Conservation (phyloP, 139 green algal genomes). For the Auxenochlorella pyrenoidosa region DNA sequence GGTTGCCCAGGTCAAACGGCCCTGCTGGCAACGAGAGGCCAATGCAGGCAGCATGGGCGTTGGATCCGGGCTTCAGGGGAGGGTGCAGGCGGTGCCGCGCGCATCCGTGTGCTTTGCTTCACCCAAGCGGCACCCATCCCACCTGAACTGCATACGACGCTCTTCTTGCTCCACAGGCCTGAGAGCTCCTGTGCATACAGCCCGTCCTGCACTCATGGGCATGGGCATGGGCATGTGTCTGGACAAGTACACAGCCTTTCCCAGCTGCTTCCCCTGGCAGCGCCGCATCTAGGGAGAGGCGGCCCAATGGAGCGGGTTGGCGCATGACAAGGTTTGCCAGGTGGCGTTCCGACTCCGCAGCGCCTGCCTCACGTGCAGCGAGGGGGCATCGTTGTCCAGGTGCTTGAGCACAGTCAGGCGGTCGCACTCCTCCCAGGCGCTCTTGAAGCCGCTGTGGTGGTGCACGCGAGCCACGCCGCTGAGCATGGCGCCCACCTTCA, state of each 20-base stretch:
- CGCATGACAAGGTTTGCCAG: too few relatives aligned
- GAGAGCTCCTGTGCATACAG: conserved; percentile 41
- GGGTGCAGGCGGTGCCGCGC: too few relatives aligned
- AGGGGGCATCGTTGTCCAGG: conserved; percentile 48
- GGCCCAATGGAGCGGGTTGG: too few relatives aligned
- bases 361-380: conserved; percentile 21
- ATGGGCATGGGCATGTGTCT: too few relatives aligned
- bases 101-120: too few relatives aligned
- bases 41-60: not conserved
- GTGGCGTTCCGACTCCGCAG: too few relatives aligned
- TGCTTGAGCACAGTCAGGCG: conserved; percentile 45
- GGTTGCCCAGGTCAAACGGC: conserved; percentile 14
- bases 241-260: too few relatives aligned
- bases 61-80: too few relatives aligned
- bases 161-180: conserved; percentile 41
- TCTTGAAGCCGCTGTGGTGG: conserved; percentile 52
- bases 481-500: conserved; percentile 19
- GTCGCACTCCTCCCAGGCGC: conserved; percentile 48
- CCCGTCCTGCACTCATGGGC: conserved; percentile 16
- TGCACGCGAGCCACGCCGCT: not conserved
- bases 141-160: conserved; percentile 40
- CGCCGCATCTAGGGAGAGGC: not conserved
- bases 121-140: not conserved
- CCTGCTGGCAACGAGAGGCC: not conserved
- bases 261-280: not conserved